A percentile compares a stretch with the other conserved stretches of the same genome.
These are phyloP conservation scores for Auriscalpium orientale DNA, from an alignment of 768 basidiomycete species.

Conservation along the genomic window DNA sequence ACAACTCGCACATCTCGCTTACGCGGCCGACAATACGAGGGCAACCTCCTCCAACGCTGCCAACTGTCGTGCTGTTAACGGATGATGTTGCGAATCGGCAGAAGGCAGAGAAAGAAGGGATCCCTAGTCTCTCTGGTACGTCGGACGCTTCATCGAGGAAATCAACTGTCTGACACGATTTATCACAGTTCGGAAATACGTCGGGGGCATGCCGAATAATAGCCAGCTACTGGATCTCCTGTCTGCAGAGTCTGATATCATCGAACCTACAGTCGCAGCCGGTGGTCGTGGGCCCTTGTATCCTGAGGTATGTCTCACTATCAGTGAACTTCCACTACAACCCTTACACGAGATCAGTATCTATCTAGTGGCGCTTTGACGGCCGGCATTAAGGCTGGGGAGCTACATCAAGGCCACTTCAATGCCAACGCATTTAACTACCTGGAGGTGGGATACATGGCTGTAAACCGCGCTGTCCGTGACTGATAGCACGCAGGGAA, in stretches of 20 bases:
- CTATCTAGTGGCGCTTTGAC: slow-evolving; percentile 60
- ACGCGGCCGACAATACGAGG: slow-evolving; percentile 46
- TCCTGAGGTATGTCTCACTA: slow-evolving; percentile 47
- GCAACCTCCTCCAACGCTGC: slow-evolving; percentile 34
- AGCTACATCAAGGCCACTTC: slow-evolving; percentile 89
- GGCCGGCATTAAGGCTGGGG: slow-evolving; percentile 80
- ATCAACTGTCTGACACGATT: no score
- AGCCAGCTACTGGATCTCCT: slow-evolving; percentile 75
- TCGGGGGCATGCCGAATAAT: slow-evolving; percentile 62
- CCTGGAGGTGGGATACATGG: slow-evolving; percentile 56
- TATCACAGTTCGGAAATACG: slow-evolving; percentile 63
- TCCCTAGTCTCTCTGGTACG: slow-evolving; percentile 57
- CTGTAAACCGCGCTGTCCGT: neutral
- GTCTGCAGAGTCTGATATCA: slow-evolving; percentile 56
- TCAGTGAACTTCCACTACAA: neutral
- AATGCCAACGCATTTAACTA: slow-evolving; percentile 96
- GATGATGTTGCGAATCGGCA: slow-evolving; percentile 82
- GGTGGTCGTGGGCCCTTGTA: slow-evolving; percentile 53
- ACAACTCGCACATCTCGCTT: slow-evolving; percentile 60
- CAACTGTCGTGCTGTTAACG: slow-evolving; percentile 74
- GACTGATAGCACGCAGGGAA: slow-evolving; percentile 44
- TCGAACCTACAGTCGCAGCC: slow-evolving; percentile 54
- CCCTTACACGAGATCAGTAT: slow-evolving; percentile 44
- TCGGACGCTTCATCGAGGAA: neutral
- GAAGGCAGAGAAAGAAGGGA: slow-evolving; percentile 61